A percentile compares a stretch with the other conserved stretches of the same genome.
Evolutionary conservation across 2,329 filamentous ascomycete genomes (phyloP).

Genomic region (Graphilbum sp.): DNA sequence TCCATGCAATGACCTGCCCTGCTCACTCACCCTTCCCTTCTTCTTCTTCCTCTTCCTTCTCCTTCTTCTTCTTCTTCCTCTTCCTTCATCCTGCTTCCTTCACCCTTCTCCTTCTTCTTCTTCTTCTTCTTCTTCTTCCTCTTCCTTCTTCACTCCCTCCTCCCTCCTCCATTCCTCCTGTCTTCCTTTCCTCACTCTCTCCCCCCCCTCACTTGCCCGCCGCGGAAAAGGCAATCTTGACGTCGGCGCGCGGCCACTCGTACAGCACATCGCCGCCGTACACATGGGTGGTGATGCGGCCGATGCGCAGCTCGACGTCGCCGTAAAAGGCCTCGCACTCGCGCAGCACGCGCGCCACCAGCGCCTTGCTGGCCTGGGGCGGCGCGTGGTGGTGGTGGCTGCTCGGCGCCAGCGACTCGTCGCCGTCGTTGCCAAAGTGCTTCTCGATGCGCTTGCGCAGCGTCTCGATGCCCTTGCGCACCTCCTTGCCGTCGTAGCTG

Average conservation of each 20-base stretch:
- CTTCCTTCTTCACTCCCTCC: not conserved
- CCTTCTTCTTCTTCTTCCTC: not conserved
- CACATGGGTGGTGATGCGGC: slow-evolving; percentile 41
- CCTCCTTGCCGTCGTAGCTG: slow-evolving; percentile 66
- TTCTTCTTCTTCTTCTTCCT: too few relatives aligned
- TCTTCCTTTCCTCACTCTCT: not conserved
- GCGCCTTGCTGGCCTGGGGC: slow-evolving; percentile 29
- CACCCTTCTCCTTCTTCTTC: not conserved
- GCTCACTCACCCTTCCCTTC: too few relatives aligned
- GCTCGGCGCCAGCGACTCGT: not conserved
- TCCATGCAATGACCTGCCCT: too few relatives aligned
- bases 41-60: not conserved
- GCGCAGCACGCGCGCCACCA: slow-evolving; percentile 40
- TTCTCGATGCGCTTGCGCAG: slow-evolving; percentile 89
- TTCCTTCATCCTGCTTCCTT: not conserved
- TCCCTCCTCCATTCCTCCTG: not conserved
- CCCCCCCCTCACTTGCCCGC: slow-evolving; percentile 5
- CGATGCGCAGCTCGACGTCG: slow-evolving; percentile 44
- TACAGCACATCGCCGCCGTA: slow-evolving; percentile 49
- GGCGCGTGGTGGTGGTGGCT: slow-evolving; percentile 1
- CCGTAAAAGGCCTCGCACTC: slow-evolving; percentile 49
- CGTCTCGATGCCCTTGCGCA: slow-evolving; percentile 78
- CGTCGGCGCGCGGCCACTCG: slow-evolving; percentile 49
- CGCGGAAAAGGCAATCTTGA: slow-evolving; percentile 37
- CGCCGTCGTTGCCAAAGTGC: slow-evolving; percentile 68